Evolutionary conservation across 768 basidiomycete species (phyloP).

Genomic region (Pleurotus sapidus): DNA sequence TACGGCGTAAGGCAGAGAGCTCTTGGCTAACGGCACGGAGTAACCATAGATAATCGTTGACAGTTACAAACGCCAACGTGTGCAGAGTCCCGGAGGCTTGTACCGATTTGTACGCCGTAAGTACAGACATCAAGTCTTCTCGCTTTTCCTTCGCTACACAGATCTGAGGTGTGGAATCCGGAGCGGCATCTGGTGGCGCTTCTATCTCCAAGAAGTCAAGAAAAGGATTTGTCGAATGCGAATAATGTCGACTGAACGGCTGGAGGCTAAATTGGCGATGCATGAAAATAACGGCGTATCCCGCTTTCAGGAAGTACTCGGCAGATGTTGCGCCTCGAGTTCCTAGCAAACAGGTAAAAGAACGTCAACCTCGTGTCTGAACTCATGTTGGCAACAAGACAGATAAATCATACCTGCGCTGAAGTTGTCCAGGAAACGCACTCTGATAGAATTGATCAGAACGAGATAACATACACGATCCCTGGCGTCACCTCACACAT

Average conservation of each 20-base stretch:
- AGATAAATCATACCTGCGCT: constrained; percentile 76
- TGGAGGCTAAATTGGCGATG: constrained; percentile 97
- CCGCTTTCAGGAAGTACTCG: constrained; percentile 92
- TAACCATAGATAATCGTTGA: constrained; percentile 95
- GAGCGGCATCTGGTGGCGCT: constrained; percentile 14
- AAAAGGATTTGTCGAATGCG: constrained; percentile 97
- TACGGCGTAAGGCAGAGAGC: constrained; percentile 64
- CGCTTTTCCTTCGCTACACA: constrained; percentile 67
- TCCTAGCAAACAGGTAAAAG: constrained; percentile 41
- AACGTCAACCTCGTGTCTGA: constrained; percentile 2
- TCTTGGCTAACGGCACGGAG: constrained; percentile 80
- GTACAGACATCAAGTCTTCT: constrained; percentile 62
- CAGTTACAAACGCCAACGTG: constrained; percentile 87
- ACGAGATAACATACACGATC: constrained; percentile 15
- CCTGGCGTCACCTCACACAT: constrained; percentile 72
- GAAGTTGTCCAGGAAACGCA: constrained; percentile 98
- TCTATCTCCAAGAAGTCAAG: constrained; percentile 89
- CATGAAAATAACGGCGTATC: constrained; percentile 98
- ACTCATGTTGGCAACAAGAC: constrained; percentile 8
- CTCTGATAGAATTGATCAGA: constrained; percentile 48
- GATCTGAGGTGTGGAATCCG: constrained; percentile 41
- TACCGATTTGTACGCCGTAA: constrained; percentile 78
- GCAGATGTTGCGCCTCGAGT: constrained; percentile 97
- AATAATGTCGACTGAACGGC: constrained; percentile 97
- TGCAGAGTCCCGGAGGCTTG: constrained; percentile 73